A percentile compares a stretch with the other conserved stretches of the same genome.
Conservation (phyloP, 2,329 filamentous ascomycete species). For the Diaporthe aspalathi region DNA sequence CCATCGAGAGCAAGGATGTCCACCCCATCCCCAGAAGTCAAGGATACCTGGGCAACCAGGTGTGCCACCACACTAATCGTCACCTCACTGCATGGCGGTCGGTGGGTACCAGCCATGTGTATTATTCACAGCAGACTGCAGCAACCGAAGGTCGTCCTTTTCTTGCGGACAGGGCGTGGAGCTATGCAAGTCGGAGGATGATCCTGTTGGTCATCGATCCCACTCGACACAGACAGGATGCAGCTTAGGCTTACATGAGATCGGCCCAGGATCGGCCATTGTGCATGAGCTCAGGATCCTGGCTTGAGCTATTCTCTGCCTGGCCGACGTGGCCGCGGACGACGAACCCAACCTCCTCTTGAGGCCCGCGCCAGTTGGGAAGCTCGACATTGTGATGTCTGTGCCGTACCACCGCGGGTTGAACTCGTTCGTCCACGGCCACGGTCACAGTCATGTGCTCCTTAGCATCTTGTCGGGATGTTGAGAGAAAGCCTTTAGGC, state of each 20-base stretch:
- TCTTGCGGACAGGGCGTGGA: neutral
- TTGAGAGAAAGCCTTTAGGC: slow-evolving; percentile 18
- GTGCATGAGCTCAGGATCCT: slow-evolving; percentile 20
- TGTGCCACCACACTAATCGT: slow-evolving; percentile 27
- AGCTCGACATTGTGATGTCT: slow-evolving; percentile 25
- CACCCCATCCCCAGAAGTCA: slow-evolving; percentile 1
- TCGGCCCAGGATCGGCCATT: slow-evolving; percentile 22
- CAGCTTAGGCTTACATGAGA: slow-evolving; percentile 32
- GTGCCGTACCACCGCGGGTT: slow-evolving; percentile 31
- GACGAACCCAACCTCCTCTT: slow-evolving; percentile 23
- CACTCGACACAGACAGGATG: slow-evolving; percentile 15
- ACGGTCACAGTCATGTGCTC: slow-evolving; percentile 24
- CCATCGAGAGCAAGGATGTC: slow-evolving; percentile 27
- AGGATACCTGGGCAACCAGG: slow-evolving; percentile 32
- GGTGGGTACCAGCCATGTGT: slow-evolving; percentile 33
- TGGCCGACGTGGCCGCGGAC: slow-evolving; percentile 28
- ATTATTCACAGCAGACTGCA: slow-evolving; percentile 20
- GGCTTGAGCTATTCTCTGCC: slow-evolving; percentile 31
- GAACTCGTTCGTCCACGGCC: neutral
- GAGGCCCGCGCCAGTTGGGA: slow-evolving; percentile 15
- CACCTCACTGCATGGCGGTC: slow-evolving; percentile 24
- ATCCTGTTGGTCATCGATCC: slow-evolving; percentile 29
- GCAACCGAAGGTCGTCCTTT: neutral
- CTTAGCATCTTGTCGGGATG: slow-evolving; percentile 22
- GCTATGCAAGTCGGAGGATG: slow-evolving; percentile 11